These are phyloP conservation scores for Penicillium flavigenum DNA, from an alignment of 495 filamentous ascomycete species.

Conservation along the genomic window DNA sequence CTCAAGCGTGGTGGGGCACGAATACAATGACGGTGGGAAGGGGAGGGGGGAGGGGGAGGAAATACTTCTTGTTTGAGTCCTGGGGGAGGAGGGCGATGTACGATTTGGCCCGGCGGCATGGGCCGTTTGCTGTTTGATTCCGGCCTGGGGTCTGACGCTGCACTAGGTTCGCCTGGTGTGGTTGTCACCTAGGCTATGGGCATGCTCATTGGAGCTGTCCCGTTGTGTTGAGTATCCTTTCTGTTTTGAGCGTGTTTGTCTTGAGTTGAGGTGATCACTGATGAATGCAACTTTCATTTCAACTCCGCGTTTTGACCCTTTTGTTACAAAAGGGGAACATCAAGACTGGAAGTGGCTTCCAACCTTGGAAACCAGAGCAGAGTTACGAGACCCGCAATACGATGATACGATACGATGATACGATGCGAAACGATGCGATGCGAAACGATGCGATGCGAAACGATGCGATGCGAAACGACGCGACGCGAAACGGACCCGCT, in stretches of 20 bases:
- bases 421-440: no score
- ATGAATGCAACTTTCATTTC: neutral
- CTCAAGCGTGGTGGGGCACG: conserved; percentile 2
- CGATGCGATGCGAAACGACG: no score
- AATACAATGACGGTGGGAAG: neutral
- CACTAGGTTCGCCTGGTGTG: neutral
- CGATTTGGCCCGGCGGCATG: neutral
- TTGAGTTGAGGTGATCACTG: neutral
- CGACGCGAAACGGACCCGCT: no score
- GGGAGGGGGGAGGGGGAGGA: neutral
- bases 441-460: no score
- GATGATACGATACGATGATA: no score
- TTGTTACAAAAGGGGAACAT: neutral
- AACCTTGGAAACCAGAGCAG: no score
- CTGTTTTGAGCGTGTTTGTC: neutral
- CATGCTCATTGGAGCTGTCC: neutral
- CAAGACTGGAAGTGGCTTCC: neutral
- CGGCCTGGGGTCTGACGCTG: neutral
- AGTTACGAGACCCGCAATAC: no score
- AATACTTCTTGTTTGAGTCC: neutral
- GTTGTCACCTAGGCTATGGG: neutral
- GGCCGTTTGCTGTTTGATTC: neutral
- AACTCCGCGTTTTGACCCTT: neutral
- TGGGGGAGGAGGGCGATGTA: neutral
- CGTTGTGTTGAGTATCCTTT: neutral